phyloP scores from a whole-genome alignment of 1,139 yeast species.

The Geotrichum klebahnii region DNA sequence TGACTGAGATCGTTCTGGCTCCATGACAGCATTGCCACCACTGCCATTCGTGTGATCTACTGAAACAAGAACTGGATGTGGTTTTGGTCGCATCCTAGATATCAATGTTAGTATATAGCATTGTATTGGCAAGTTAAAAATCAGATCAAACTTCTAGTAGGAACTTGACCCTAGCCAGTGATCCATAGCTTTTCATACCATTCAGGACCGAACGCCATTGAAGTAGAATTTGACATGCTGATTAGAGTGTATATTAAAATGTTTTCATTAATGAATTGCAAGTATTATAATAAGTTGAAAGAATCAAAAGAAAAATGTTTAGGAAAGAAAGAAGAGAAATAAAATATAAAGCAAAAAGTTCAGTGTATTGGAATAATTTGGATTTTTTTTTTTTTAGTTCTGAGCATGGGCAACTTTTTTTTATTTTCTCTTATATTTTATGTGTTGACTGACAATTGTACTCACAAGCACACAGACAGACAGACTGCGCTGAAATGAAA shows the following conservation, averaged over 20 bases:
- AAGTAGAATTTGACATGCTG: slow-evolving; percentile 22
- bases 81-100: slow-evolving; percentile 20
- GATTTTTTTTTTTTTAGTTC: neutral
- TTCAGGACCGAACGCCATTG: slow-evolving; percentile 23
- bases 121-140: neutral
- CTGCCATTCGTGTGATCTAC: neutral
- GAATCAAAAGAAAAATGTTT: neutral
- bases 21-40: neutral
- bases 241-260: neutral
- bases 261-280: neutral
- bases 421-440: too few relatives aligned
- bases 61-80: too few relatives aligned
- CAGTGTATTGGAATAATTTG: too few relatives aligned
- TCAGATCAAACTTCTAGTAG: slow-evolving; percentile 4
- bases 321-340: slow-evolving; percentile 1
- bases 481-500: too few relatives aligned
- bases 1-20: too few relatives aligned
- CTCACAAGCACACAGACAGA: too few relatives aligned
- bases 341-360: too few relatives aligned
- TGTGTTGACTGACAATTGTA: too few relatives aligned
- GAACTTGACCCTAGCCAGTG: too few relatives aligned
- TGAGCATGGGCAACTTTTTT: neutral
- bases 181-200: too few relatives aligned
- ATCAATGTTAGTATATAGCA: neutral
- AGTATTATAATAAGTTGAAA: neutral